Percentiles rank a stretch among this genome's conserved stretches.
These are phyloP conservation scores for Rhodomyrtus psidioides DNA, from an alignment of 441 rosid species.

Conservation along the genomic window DNA sequence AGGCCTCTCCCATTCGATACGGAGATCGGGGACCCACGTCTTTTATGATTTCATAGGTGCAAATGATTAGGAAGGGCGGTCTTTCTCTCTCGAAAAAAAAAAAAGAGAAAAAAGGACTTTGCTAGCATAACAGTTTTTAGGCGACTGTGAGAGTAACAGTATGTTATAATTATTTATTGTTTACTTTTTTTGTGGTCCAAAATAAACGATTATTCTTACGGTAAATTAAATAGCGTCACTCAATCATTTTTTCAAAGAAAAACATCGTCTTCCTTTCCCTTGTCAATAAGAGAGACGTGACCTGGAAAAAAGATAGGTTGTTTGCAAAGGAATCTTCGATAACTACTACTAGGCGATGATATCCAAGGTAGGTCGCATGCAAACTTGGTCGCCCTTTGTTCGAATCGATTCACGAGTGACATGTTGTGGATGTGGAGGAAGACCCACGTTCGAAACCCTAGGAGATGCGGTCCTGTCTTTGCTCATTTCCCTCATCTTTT, in stretches of 20 bases:
- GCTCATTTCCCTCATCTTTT: background rate
- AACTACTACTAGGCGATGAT: background rate
- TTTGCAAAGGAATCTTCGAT: background rate
- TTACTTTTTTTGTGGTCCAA: too few relatives aligned
- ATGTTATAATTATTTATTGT: too few relatives aligned
- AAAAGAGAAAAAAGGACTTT: too few relatives aligned
- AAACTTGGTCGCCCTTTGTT: background rate
- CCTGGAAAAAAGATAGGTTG: background rate
- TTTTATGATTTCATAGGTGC: background rate
- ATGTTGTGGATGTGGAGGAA: background rate
- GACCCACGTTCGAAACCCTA: background rate
- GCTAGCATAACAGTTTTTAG: too few relatives aligned
- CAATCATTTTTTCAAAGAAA: too few relatives aligned
- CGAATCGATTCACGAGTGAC: background rate
- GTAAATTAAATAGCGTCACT: too few relatives aligned
- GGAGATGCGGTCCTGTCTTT: background rate
- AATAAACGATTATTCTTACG: too few relatives aligned
- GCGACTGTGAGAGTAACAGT: too few relatives aligned
- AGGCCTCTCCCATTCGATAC: background rate
- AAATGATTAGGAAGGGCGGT: background rate
- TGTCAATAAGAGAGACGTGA: background rate
- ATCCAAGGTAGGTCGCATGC: background rate
- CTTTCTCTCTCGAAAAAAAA: background rate
- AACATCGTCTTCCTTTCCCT: background rate
- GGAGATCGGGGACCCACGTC: background rate